Percentiles rank a stretch among this genome's conserved stretches.
These are phyloP conservation scores for Verruconis gallopava DNA, from an alignment of 2,329 filamentous ascomycete genomes.

Conservation along the genomic window DNA sequence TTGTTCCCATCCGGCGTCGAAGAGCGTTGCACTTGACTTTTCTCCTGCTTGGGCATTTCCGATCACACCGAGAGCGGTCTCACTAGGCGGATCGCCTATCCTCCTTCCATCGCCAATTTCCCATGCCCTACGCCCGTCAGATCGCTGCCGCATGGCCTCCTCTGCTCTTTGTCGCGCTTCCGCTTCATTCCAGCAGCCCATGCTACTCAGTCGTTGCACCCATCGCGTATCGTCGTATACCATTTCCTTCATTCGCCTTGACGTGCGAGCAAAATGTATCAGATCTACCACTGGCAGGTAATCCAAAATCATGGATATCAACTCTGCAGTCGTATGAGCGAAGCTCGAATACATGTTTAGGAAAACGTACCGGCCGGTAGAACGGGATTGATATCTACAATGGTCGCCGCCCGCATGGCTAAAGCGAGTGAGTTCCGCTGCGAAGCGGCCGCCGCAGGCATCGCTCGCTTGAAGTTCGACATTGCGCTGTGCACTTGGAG, in stretches of 20 bases:
- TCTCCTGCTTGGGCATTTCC: constrained; percentile 19
- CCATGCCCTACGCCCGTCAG: constrained; percentile 41
- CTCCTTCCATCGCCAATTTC: constrained; percentile 24
- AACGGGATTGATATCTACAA: constrained; percentile 63
- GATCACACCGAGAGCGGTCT: constrained; percentile 24
- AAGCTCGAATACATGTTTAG: neutral
- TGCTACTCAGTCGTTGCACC: constrained; percentile 72
- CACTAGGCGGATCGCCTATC: constrained; percentile 21
- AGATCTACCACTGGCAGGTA: constrained; percentile 78
- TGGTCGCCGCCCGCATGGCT: constrained; percentile 65
- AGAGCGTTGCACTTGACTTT: constrained; percentile 48
- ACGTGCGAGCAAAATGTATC: constrained; percentile 71
- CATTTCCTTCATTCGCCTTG: constrained; percentile 86
- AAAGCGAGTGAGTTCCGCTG: constrained; percentile 46
- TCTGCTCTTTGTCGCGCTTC: constrained; percentile 76
- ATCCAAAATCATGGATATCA: constrained; percentile 77
- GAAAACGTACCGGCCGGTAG: constrained; percentile 60
- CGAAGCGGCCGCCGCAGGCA: constrained; percentile 17
- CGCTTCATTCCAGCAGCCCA: constrained; percentile 83
- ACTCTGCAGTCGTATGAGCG: constrained; percentile 42
- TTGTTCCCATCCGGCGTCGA: constrained; percentile 60
- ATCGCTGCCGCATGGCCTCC: constrained; percentile 43
- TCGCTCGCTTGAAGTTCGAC: constrained; percentile 37
- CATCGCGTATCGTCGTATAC: constrained; percentile 96
- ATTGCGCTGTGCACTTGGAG: too few species aligned